Evolutionary conservation across 2,329 filamentous ascomycete species (phyloP).

Genomic region (Colletotrichum sp.): DNA sequence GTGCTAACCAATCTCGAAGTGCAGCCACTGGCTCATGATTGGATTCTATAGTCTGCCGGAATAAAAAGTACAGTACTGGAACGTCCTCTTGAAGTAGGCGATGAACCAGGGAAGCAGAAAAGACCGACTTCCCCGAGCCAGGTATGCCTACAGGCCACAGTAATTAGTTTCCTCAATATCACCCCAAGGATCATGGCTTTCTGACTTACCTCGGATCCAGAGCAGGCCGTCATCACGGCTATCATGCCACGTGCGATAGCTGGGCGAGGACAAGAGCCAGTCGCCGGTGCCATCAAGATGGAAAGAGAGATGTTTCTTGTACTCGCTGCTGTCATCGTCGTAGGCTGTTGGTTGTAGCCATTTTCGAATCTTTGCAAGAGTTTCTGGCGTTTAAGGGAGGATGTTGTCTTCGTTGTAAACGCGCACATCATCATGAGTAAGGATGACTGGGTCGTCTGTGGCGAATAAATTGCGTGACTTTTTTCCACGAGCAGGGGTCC

Average conservation of each 20-base stretch:
- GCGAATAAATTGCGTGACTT: not conserved
- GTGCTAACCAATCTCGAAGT: slow-evolving; percentile 38
- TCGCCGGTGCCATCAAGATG: slow-evolving; percentile 26
- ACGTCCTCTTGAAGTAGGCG: not conserved
- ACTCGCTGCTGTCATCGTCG: slow-evolving; percentile 25
- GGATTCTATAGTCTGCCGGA: slow-evolving; percentile 40
- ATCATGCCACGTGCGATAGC: slow-evolving; percentile 26
- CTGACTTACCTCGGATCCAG: slow-evolving; percentile 28
- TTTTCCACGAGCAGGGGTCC: not conserved
- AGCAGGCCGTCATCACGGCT: slow-evolving; percentile 25
- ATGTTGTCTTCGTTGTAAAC: slow-evolving; percentile 2
- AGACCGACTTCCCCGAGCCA: slow-evolving; percentile 31
- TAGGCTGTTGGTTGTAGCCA: slow-evolving; percentile 25
- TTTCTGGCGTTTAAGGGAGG: not conserved
- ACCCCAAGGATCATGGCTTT: not conserved
- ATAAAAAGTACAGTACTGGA: slow-evolving; percentile 43
- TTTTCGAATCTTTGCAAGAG: not conserved
- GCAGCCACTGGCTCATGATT: slow-evolving; percentile 34
- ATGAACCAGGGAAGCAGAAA: not conserved
- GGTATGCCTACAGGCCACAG: slow-evolving; percentile 32
- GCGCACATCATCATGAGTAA: not conserved
- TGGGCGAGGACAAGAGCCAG: slow-evolving; percentile 24
- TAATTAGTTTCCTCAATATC: not conserved
- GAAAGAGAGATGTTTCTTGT: slow-evolving; percentile 26
- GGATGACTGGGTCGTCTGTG: not conserved